A percentile compares a stretch with the other conserved stretches of the same genome.
Conservation (phyloP, 495 filamentous ascomycete species). For the Trichoderma virens region DNA sequence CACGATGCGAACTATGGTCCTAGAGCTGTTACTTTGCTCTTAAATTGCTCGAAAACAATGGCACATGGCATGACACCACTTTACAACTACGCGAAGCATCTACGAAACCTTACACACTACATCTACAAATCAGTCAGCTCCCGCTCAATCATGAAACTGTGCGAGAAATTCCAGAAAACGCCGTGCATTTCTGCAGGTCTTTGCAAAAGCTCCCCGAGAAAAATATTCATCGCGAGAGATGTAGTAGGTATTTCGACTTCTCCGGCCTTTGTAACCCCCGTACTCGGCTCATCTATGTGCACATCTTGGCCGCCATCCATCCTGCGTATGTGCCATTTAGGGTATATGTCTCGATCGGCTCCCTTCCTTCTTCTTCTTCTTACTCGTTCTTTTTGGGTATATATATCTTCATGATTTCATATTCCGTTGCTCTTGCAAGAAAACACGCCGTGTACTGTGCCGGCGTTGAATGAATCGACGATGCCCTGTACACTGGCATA, state of each 20-base stretch:
- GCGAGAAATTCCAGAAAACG: not conserved
- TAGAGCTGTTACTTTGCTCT: too few relatives aligned
- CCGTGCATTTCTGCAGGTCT: conserved; percentile 1
- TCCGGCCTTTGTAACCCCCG: not conserved
- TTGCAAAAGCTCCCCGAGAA: not conserved
- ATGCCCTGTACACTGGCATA: conserved; percentile 70
- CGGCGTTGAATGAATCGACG: conserved; percentile 48
- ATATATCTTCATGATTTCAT: conserved; percentile 15
- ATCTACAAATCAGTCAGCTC: not conserved
- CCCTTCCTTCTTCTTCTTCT: not conserved
- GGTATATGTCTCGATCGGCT: not conserved
- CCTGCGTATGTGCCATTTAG: not conserved
- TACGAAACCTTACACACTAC: not conserved
- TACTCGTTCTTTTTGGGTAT: not conserved
- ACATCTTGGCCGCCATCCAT: not conserved
- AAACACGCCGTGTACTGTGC: conserved; percentile 51
- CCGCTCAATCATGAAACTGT: not conserved
- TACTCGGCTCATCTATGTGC: not conserved
- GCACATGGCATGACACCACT: too few relatives aligned
- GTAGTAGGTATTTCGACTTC: not conserved
- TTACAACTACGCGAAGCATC: too few relatives aligned
- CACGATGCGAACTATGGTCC: too few relatives aligned
- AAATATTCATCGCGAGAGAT: not conserved
- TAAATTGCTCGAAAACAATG: too few relatives aligned
- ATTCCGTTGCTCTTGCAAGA: conserved; percentile 57